These are phyloP conservation scores for Mucor irregularis DNA, from an alignment of 371 early-diverging fungal genomes.

Conservation along the genomic window DNA sequence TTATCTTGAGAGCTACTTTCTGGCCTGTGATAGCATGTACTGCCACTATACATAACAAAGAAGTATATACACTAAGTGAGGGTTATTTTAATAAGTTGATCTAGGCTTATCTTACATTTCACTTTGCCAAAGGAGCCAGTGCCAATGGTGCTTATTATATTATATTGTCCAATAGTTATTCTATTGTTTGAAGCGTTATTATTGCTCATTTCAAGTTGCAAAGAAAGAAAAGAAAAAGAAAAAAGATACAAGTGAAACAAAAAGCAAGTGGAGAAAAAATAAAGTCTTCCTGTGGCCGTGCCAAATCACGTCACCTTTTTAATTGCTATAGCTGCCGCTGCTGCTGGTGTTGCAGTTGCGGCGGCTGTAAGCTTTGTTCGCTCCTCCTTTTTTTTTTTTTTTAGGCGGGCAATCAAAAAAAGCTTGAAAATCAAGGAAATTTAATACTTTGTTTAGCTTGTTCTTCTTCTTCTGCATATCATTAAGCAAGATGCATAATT, in stretches of 20 bases:
- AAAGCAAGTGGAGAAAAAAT: background rate
- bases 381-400: too few relatives aligned
- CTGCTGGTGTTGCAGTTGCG: too few relatives aligned
- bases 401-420: too few relatives aligned
- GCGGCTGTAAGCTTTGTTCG: too few relatives aligned
- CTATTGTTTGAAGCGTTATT: conserved; percentile 42
- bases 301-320: background rate
- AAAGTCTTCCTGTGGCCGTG: background rate
- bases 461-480: background rate
- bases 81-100: background rate
- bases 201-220: background rate
- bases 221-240: background rate
- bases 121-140: conserved; percentile 98
- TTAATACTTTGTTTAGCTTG: background rate
- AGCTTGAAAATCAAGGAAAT: too few relatives aligned
- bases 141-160: conserved; percentile 91
- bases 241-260: background rate
- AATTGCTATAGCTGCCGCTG: too few relatives aligned
- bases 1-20: conserved; percentile 96
- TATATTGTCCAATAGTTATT: conserved; percentile 87
- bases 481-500: background rate
- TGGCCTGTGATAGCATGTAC: conserved; percentile 91
- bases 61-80: background rate
- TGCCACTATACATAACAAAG: conserved; percentile 69
- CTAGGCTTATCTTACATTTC: conserved; percentile 93